Percentiles rank a stretch among this genome's conserved stretches.
phyloP scores from a whole-genome alignment of 2,329 filamentous ascomycete species.

The Cordyceps farinosa region DNA sequence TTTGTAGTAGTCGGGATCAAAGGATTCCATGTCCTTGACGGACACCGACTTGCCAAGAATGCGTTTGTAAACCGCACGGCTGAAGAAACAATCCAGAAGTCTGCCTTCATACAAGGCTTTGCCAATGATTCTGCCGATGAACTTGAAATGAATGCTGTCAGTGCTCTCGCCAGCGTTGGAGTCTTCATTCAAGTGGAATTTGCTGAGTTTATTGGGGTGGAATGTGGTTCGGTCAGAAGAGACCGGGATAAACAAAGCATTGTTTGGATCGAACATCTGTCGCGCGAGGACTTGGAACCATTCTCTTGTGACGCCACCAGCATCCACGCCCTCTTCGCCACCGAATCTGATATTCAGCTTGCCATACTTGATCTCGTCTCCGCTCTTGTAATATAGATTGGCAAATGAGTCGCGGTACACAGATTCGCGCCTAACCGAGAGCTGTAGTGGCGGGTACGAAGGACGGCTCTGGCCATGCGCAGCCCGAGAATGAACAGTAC shows the following conservation, averaged over 20 bases:
- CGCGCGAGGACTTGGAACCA: constrained; percentile 98
- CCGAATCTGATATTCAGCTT: constrained; percentile 98
- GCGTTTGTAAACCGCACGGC: constrained; percentile 95
- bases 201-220: constrained; percentile 90
- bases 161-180: constrained; percentile 76
- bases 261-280: constrained; percentile 99
- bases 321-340: constrained; percentile 95
- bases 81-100: constrained; percentile 97
- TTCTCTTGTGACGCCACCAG: constrained; percentile 93
- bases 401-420: constrained; percentile 99
- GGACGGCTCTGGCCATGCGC: constrained; percentile 67
- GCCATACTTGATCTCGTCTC: constrained; percentile 97
- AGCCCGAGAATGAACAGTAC: constrained; percentile 73
- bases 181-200: constrained; percentile 14
- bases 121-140: constrained; percentile 96
- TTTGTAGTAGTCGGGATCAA: constrained; percentile 98
- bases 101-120: constrained; percentile 96
- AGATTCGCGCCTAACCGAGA: constrained; percentile 86
- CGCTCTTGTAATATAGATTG: constrained; percentile 93
- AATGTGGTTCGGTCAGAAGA: constrained; percentile 97
- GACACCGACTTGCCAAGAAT: constrained; percentile 93
- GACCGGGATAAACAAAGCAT: constrained; percentile 92
- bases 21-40: constrained; percentile 98
- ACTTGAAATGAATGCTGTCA: constrained; percentile 98
- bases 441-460: constrained; percentile 69